These are phyloP conservation scores for Cyberlindnera petersonii DNA, from an alignment of 805 yeast genomes.

Conservation along the genomic window DNA sequence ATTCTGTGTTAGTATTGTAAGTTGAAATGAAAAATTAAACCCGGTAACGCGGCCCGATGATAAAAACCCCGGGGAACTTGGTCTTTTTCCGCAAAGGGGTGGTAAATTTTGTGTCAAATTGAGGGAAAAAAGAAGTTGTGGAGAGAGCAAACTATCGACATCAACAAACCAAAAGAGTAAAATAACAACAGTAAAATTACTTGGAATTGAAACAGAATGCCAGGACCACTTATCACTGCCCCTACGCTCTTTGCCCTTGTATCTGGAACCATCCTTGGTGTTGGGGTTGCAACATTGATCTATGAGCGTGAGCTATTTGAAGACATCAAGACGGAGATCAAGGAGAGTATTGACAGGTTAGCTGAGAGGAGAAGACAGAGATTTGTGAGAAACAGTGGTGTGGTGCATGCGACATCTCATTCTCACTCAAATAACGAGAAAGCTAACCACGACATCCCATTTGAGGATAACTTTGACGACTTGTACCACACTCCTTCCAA, in stretches of 20 bases:
- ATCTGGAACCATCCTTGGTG: conserved; percentile 12
- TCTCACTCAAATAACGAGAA: no score
- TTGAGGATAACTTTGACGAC: conserved; percentile 7
- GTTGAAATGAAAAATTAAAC: no score
- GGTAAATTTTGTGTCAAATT: no score
- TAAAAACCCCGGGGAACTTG: no score
- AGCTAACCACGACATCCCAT: neutral
- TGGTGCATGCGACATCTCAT: no score
- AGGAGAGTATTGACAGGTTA: conserved; percentile 6
- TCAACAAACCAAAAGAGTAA: neutral
- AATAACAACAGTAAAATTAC: neutral
- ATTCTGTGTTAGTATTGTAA: no score
- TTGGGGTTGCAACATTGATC: conserved; percentile 7
- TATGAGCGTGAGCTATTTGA: conserved; percentile 11
- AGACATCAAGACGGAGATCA: conserved; percentile 8
- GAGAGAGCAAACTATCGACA: no score
- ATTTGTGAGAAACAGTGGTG: no score
- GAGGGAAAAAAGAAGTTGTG: no score
- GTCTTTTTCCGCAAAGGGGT: no score
- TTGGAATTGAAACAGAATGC: no score
- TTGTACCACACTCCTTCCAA: conserved; percentile 6
- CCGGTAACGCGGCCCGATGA: no score
- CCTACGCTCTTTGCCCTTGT: conserved; percentile 9
- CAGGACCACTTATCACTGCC: conserved; percentile 5
- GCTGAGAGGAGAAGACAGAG: conserved; percentile 3